Percentiles rank a stretch among this genome's conserved stretches.
These are phyloP conservation scores for Neonectria ditissima DNA, from an alignment of 2,329 filamentous ascomycete genomes.

Conservation along the genomic window DNA sequence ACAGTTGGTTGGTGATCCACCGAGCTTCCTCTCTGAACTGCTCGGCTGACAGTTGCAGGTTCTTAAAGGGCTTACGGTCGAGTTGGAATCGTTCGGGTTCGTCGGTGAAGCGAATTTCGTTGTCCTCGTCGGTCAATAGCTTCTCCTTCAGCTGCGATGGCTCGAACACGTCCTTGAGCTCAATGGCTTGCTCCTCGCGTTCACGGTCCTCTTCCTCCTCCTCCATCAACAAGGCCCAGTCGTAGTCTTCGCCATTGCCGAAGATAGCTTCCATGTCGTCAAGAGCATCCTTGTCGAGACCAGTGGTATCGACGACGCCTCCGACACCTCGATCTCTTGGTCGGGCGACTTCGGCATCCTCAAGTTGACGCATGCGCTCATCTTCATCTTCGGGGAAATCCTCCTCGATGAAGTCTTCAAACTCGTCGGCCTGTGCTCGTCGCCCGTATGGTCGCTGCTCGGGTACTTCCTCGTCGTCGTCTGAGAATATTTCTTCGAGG, in stretches of 20 bases:
- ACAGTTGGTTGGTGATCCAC: slow-evolving; percentile 92
- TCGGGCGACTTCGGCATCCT: slow-evolving; percentile 89
- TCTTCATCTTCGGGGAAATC: slow-evolving; percentile 91
- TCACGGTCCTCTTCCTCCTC: slow-evolving; percentile 85
- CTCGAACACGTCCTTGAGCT: slow-evolving; percentile 98
- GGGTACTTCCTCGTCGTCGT: slow-evolving; percentile 84
- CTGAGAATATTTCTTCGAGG: slow-evolving; percentile 93
- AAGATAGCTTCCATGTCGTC: slow-evolving; percentile 98
- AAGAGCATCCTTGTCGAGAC: slow-evolving; percentile 89
- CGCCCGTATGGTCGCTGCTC: slow-evolving; percentile 66
- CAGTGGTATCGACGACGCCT: slow-evolving; percentile 80
- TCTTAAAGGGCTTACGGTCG: slow-evolving; percentile 87
- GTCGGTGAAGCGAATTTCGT: slow-evolving; percentile 87
- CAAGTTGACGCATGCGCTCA: slow-evolving; percentile 78
- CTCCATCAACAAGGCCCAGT: slow-evolving; percentile 92
- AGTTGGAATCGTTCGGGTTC: slow-evolving; percentile 96
- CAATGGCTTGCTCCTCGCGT: slow-evolving; percentile 83
- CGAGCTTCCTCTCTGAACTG: slow-evolving; percentile 89
- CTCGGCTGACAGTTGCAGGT: slow-evolving; percentile 82
- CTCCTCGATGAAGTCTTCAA: slow-evolving; percentile 97
- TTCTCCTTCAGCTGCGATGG: slow-evolving; percentile 94
- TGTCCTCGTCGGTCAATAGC: slow-evolving; percentile 95
- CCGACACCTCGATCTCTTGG: slow-evolving; percentile 78
- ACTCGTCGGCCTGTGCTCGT: slow-evolving; percentile 78
- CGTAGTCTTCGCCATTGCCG: slow-evolving; percentile 94